These are phyloP conservation scores for Geotrichum reessii DNA, from an alignment of 1,139 yeast species.

Conservation along the genomic window DNA sequence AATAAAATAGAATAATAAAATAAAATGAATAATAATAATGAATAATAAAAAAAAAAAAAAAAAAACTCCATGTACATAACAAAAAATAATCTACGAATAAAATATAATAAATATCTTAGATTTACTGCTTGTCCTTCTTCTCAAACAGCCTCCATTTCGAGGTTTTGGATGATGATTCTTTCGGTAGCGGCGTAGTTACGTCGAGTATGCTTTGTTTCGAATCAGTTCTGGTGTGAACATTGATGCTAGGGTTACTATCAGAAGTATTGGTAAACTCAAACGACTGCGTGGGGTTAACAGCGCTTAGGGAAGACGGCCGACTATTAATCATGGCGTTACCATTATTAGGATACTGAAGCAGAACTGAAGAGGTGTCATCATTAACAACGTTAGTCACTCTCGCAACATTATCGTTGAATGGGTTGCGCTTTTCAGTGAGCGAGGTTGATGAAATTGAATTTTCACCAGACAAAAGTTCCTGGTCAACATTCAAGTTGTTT, in stretches of 20 bases:
- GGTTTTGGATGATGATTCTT: neutral
- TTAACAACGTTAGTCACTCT: neutral
- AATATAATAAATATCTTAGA: neutral
- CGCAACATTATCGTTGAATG: neutral
- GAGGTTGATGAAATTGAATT: neutral
- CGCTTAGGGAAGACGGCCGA: conserved; percentile 2
- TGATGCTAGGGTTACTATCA: neutral
- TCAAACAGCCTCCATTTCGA: neutral
- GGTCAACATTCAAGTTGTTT: neutral
- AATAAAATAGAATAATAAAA: neutral
- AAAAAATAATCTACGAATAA: neutral
- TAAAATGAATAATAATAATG: neutral
- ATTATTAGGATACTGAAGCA: neutral
- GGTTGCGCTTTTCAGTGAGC: neutral
- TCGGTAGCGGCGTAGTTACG: neutral
- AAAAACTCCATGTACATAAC: neutral
- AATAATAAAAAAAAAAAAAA: neutral
- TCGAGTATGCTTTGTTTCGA: neutral
- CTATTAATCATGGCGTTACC: neutral
- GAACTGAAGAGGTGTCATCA: neutral
- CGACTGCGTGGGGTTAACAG: neutral
- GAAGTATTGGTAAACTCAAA: neutral
- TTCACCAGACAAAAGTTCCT: neutral
- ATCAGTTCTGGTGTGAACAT: neutral
- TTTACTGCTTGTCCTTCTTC: neutral